phyloP scores from a whole-genome alignment of 2,329 filamentous ascomycete species.

The Phialemoniopsis sp. region DNA sequence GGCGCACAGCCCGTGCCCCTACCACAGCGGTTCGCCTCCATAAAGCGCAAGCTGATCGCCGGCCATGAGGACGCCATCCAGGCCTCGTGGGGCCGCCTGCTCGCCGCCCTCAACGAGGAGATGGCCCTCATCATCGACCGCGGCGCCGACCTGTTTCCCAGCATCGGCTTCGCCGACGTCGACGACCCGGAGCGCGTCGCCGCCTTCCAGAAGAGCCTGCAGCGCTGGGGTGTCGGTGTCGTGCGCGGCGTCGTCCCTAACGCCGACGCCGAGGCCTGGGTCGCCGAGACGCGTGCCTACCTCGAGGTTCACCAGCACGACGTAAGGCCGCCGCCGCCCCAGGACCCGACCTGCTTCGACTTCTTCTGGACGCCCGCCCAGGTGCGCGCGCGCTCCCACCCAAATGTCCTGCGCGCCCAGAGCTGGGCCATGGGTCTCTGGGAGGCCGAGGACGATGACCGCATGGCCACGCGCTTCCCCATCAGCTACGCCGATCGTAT shows the following conservation, averaged over 20 bases:
- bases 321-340: constrained; percentile 50
- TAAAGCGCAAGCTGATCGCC: constrained; percentile 50
- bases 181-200: constrained; percentile 40
- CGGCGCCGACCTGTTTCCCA: constrained; percentile 42
- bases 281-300: constrained; percentile 57
- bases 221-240: constrained; percentile 61
- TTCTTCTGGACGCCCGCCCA: constrained; percentile 72
- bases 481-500: constrained; percentile 67
- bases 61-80: constrained; percentile 51
- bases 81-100: constrained; percentile 50
- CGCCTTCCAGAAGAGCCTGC: constrained; percentile 52
- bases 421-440: constrained; percentile 64
- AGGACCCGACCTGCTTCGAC: constrained; percentile 67
- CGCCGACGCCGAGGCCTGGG: constrained; percentile 51
- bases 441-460: constrained; percentile 50
- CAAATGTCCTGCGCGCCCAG: constrained; percentile 59
- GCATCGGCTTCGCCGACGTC: constrained; percentile 49
- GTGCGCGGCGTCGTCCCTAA: constrained; percentile 60
- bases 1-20: constrained; percentile 53
- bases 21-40: constrained; percentile 51
- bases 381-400: constrained; percentile 62
- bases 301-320: constrained; percentile 43
- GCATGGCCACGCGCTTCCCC: constrained; percentile 56
- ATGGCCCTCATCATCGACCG: constrained; percentile 43
- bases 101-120: constrained; percentile 46